Conservation (phyloP, 805 yeast genomes). For the Metschnikowia peoriensis region DNA sequence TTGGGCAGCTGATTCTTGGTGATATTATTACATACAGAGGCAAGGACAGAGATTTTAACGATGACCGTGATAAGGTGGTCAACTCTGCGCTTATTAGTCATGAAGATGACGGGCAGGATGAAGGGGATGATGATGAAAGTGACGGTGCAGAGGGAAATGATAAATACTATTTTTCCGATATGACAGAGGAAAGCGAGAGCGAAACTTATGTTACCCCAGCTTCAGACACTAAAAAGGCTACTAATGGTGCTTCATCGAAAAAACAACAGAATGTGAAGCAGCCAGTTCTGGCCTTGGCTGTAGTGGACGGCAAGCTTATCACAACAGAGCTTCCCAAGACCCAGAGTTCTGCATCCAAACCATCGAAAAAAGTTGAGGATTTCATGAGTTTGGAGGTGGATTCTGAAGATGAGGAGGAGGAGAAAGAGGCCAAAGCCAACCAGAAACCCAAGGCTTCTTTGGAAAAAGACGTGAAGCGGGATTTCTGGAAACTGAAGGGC, state of each 20-base stretch:
- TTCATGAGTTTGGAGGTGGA: constrained; percentile 23
- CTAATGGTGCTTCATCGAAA: not conserved
- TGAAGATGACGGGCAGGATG: constrained; percentile 16
- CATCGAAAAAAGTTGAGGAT: constrained; percentile 17
- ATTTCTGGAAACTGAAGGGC: constrained; percentile 45
- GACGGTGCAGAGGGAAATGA: constrained; percentile 40
- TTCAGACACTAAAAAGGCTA: not conserved
- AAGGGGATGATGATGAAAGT: constrained; percentile 26
- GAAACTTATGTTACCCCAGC: constrained; percentile 8
- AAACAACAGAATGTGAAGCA: not conserved
- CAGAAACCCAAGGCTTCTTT: constrained; percentile 20
- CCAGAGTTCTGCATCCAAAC: not conserved
- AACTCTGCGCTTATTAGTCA: constrained; percentile 54
- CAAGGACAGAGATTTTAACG: constrained; percentile 70
- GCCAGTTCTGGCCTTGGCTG: not conserved
- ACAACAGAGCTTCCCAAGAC: not conserved
- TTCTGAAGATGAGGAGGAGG: constrained; percentile 18
- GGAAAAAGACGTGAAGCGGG: constrained; percentile 36
- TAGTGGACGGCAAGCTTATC: not conserved
- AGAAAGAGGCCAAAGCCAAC: constrained; percentile 4
- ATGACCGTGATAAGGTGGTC: constrained; percentile 61
- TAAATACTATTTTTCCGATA: constrained; percentile 43
- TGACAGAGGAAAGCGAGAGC: constrained; percentile 38
- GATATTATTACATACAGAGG: constrained; percentile 76
- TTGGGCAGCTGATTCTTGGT: constrained; percentile 75